Base-by-base conservation (phyloP, 768 basidiomycete genomes). In the Agaricus sinodeliciosus region DNA sequence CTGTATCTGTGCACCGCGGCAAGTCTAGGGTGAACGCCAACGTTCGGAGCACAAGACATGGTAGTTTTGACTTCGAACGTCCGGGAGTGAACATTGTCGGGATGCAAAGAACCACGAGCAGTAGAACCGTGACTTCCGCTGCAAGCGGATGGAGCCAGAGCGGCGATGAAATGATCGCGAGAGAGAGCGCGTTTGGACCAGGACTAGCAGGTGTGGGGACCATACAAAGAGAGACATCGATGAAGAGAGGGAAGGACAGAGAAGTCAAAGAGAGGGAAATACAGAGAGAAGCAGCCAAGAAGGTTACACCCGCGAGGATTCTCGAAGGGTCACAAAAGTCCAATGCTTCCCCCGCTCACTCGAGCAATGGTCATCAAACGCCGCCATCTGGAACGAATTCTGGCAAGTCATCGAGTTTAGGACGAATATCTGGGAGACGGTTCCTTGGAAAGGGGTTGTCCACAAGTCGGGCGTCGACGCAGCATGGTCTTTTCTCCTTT, bases 11-110 rank as follows among this genome's bases (percentile, higher is more conserved):
- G 13, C 42, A 56, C 4, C 48, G 51, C 8, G 53, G 52, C 35
- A 36, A 58, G 2, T 57, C 58, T 3, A 65, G 64, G 57, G 63
- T 67, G 63, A 66, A 59, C 51, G 63, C 48, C 37, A 58, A 55
- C 13, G 70, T 60, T 27, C 72, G 76, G 45, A 67, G 77, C 1
- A 77, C 71, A 39, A 84, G 85, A 61, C 84, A 85, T 57, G 85
- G 85, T 4, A 85, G 81, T 60, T 87, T 88, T 63, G 86, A 88
- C 61, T 87, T 88, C 58, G 87, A 88, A 65, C 72, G 85, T 34
- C 85, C 86, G 0, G 75, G 79, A 0, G 73, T 74, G 72, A 69
- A 67, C 18, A 56, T 65, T 7, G 42, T 59, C 25, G 58, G 58
- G n/a, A 65, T 72, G 57, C 66, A 85, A 57, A 71, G 81, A 22